Evolutionary conservation across 2,329 filamentous ascomycete species (phyloP).

Genomic region (Aspergillus novofumigatus): DNA sequence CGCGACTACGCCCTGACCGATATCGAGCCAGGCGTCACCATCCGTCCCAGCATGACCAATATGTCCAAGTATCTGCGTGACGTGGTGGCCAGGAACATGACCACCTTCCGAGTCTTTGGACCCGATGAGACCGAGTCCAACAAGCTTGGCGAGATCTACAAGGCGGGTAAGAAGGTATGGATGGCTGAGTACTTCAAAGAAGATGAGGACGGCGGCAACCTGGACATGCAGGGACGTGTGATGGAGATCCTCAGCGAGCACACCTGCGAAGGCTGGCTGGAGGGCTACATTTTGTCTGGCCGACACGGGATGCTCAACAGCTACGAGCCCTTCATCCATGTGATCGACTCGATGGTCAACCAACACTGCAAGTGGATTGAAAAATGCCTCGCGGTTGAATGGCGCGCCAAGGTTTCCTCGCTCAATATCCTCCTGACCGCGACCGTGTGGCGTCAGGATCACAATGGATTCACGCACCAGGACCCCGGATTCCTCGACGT

Average conservation of each 20-base stretch:
- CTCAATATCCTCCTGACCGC: conserved; percentile 76
- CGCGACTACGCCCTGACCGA: conserved; percentile 62
- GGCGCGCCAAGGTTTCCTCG: conserved; percentile 68
- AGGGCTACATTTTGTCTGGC: conserved; percentile 72
- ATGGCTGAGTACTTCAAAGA: conserved; percentile 74
- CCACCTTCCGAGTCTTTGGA: conserved; percentile 70
- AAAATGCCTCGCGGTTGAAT: conserved; percentile 74
- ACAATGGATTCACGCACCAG: conserved; percentile 80
- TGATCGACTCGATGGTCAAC: conserved; percentile 82
- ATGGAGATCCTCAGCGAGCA: conserved; percentile 86
- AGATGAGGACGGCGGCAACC: conserved; percentile 69
- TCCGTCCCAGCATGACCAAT: conserved; percentile 63
- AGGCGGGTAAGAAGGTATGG: conserved; percentile 75
- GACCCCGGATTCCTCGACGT: conserved; percentile 78
- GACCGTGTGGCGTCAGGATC: conserved; percentile 77
- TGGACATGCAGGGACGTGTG: conserved; percentile 64
- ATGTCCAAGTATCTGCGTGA: conserved; percentile 66
- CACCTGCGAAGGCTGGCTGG: conserved; percentile 74
- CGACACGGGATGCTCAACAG: conserved; percentile 73
- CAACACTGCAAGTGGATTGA: conserved; percentile 85
- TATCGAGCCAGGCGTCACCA: conserved; percentile 55
- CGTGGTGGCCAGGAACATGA: conserved; percentile 60
- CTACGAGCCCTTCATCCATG: conserved; percentile 78
- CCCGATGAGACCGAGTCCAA: conserved; percentile 81
- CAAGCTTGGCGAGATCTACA: conserved; percentile 68